Base-by-base conservation (phyloP, 495 filamentous ascomycete species). In the Xylaria castorea region DNA sequence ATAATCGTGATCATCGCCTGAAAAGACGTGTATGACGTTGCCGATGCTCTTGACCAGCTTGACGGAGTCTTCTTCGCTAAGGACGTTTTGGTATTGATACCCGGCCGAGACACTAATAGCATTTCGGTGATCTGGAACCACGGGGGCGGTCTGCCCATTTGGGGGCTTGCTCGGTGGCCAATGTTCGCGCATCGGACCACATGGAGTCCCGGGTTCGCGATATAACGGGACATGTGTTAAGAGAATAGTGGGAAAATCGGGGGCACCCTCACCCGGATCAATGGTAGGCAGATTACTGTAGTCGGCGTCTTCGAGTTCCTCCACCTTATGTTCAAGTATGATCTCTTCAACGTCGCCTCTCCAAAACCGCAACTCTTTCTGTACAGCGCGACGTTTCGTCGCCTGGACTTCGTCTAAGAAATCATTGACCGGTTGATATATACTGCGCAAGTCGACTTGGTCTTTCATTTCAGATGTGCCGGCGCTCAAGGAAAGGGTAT, bases 1-100 rank as follows among this genome's bases (percentile, higher is more conserved):
- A 82, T 98, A 97, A 81, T 99, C 97, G 81, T 99, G 97, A 80
- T 99, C 97, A 76, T 99, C 97, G 2, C 97, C 97, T 1, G 94
- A 97, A 79, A 98, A 98, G 51, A 93, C 91, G 65, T 94, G 90
- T 44, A 85, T 81, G 22, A 97, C 90, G 61, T 94, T 90, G 25
- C 94, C 93, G 38, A 94, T 85, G 63, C 89, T 90, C 27, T 91
- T 86, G 34, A 97, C 81, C 18, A 98, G 78, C 42, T 90, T 87
- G 20, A 89, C 85, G 4, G 95, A 95, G 68, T 97, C 88, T 6
- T 89, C 83, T 48, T 88, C 87, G 18, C 87, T 89, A 32, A 98
- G 88, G 8, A 98, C 97, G 77, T 98, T 99, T 79, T 98, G 95
- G 80, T 99, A 99, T 79, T 98, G 97, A 80, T 97, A 97, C 22